Conservation (phyloP, 2,329 filamentous ascomycete species). For the Calonectria fujianensis region DNA sequence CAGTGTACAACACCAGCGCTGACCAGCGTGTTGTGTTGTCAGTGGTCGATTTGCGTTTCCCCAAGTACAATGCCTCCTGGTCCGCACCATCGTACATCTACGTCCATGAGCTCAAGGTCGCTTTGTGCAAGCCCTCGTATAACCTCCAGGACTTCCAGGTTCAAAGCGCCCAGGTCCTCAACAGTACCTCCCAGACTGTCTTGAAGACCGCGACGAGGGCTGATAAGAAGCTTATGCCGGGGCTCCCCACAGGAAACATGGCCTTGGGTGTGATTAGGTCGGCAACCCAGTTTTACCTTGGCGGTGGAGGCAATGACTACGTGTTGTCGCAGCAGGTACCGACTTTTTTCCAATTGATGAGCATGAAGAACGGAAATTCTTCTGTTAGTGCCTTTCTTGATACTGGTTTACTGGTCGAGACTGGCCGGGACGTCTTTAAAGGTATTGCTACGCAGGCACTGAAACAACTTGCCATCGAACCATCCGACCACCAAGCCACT, state of each 20-base stretch:
- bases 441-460: slow-evolving; percentile 45
- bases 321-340: slow-evolving; percentile 48
- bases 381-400: slow-evolving; percentile 42
- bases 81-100: slow-evolving; percentile 43
- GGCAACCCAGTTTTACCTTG: slow-evolving; percentile 40
- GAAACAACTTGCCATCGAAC: slow-evolving; percentile 39
- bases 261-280: slow-evolving; percentile 43
- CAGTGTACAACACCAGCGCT: slow-evolving; percentile 47
- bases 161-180: slow-evolving; percentile 34
- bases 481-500: slow-evolving; percentile 33
- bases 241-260: slow-evolving; percentile 41
- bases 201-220: slow-evolving; percentile 13
- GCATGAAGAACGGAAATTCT: slow-evolving; percentile 45
- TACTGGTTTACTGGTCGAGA: slow-evolving; percentile 38
- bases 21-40: slow-evolving; percentile 51
- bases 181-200: slow-evolving; percentile 40
- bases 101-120: slow-evolving; percentile 46
- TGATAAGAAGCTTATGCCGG: slow-evolving; percentile 32
- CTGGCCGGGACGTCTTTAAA: slow-evolving; percentile 42
- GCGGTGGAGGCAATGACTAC: slow-evolving; percentile 46
- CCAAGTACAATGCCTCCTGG: slow-evolving; percentile 37
- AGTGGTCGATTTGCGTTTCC: slow-evolving; percentile 47
- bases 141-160: slow-evolving; percentile 43
- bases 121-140: slow-evolving; percentile 50
- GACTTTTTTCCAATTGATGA: slow-evolving; percentile 54